Evolutionary conservation across 2,329 filamentous ascomycete genomes (phyloP).

Genomic region (Ascochyta pisi): DNA sequence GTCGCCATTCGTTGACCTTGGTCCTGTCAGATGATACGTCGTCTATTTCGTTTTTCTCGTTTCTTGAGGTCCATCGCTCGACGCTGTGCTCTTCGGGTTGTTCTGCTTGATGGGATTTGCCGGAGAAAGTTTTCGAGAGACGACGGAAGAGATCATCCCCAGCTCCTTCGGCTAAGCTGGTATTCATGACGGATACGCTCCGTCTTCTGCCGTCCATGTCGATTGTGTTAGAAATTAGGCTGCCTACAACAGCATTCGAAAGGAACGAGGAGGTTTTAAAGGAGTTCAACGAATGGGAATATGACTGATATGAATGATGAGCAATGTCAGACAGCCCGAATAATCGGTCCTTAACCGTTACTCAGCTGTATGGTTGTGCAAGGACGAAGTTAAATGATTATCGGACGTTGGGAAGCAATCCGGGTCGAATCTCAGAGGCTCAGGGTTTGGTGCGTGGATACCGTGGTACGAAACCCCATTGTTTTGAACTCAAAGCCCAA

Average conservation of each 20-base stretch:
- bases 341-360: background rate
- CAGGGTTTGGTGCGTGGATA: conserved; percentile 1
- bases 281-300: too few species aligned
- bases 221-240: background rate
- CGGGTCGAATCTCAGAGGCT: background rate
- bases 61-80: conserved; percentile 16
- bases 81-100: conserved; percentile 3
- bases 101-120: conserved; percentile 24
- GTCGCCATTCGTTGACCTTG: conserved; percentile 31
- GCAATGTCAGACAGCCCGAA: background rate
- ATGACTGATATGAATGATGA: background rate
- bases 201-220: conserved; percentile 16
- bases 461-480: conserved; percentile 9
- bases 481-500: background rate
- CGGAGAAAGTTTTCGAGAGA: conserved; percentile 28
- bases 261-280: background rate
- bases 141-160: conserved; percentile 24
- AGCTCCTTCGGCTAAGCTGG: conserved; percentile 12
- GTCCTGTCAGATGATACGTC: conserved; percentile 22
- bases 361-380: background rate
- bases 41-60: conserved; percentile 4
- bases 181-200: conserved; percentile 11
- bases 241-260: background rate
- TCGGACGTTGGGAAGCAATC: background rate
- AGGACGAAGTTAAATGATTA: conserved; percentile 1